Percentiles rank a stretch among this genome's conserved stretches.
Evolutionary conservation across 257 asterid genomes (phyloP).

Genomic region (Thymus mandschuricus): DNA sequence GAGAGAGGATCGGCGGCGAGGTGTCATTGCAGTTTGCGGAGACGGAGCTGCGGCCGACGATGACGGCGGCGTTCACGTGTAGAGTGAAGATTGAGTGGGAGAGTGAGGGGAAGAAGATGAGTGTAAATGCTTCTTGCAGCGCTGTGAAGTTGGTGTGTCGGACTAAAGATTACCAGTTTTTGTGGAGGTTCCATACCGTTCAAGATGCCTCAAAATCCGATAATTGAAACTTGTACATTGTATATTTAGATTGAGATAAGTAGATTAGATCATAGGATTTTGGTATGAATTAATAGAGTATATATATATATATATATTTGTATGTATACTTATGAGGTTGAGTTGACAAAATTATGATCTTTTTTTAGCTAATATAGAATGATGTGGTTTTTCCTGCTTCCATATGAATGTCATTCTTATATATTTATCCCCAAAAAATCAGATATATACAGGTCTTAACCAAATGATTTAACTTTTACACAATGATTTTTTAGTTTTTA

Average conservation of each 20-base stretch:
- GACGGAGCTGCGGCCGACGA: constrained; percentile 16
- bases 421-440: no score
- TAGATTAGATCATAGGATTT: constrained; percentile 12
- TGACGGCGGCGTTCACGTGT: constrained; percentile 55
- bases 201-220: not conserved
- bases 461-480: no score
- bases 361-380: no score
- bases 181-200: constrained; percentile 74
- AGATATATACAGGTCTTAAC: no score
- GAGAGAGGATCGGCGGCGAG: constrained; percentile 86
- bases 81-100: constrained; percentile 83
- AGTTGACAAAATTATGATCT: not conserved
- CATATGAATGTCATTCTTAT: no score
- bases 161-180: constrained; percentile 65
- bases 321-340: not conserved
- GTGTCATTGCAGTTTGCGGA: constrained; percentile 55
- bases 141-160: constrained; percentile 57
- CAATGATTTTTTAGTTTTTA: no score
- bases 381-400: no score
- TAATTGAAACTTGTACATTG: constrained; percentile 26
- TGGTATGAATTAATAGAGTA: not conserved
- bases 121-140: constrained; percentile 53
- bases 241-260: not conserved
- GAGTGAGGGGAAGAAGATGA: constrained; percentile 50
- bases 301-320: constrained; percentile 2